Base-by-base conservation (phyloP, 768 basidiomycete genomes). In the Russula lepida region DNA sequence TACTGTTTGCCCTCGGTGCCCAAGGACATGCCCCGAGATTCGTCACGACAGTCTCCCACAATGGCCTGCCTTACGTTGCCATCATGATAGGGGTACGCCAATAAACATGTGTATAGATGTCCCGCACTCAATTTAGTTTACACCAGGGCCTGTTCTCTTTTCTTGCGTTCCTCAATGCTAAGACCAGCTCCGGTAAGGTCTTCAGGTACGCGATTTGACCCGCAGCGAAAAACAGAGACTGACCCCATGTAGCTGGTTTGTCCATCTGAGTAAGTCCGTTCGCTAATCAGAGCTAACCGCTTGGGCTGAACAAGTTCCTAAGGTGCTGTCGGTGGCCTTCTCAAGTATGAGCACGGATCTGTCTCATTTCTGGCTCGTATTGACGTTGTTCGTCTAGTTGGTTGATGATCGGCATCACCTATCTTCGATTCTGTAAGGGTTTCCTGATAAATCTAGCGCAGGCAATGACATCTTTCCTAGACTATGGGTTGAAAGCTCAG, bases 251-350 rank as follows among this genome's bases (percentile, higher is more conserved):
- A 65, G 64, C 23, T 66, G 65, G 65, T 64, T 66, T 27, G 19
- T 58, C 13, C 64, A 56, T 54, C 46, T 66, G 27, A 60, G 65
- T 66, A 30, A 39, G 65, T 51, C 17, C 30, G 9, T 17, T n/a
- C 27, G 23, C 11, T 37, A 30, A 17, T 41, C 7, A 5, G 0
- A 1, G n/a, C 12, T 21, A n/a, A 23, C 9, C 17, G 7, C 17
- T 6, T 53, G 12, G 15, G 27, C 59, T 64, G 46, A 64, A 41
- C 25, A 11, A 19, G n/a, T 27, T 27, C 17, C 11, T 21, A 17
- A 66, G 65, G 62, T 13, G 62, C 63, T 9, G 65, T 66, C 6
- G 65, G 65, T 8, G 57, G 65, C 52, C 63, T 66, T n/a, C 41
- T 66, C 32, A 66, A 66, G 65, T 64, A 56, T 7, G 62, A 30